phyloP scores from a whole-genome alignment of 2,329 filamentous ascomycete genomes.

The Colletotrichum sp. region DNA sequence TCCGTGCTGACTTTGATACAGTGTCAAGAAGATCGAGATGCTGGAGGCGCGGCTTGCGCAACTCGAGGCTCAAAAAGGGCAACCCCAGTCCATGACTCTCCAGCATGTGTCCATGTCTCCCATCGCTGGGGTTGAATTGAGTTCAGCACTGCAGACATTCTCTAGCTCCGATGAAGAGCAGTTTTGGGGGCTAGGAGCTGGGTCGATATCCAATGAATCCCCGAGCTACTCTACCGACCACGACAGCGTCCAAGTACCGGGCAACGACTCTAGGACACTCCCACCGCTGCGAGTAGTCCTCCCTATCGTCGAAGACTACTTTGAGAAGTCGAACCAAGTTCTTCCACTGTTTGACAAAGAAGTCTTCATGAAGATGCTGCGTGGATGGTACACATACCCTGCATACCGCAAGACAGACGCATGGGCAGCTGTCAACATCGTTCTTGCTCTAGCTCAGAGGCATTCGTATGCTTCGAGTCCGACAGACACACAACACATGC shows the following conservation, averaged over 20 bases:
- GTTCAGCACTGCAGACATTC: neutral
- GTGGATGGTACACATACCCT: slow-evolving; percentile 18
- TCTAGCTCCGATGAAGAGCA: neutral
- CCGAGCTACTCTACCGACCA: neutral
- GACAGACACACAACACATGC: neutral
- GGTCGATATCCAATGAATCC: neutral
- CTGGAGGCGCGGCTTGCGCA: neutral
- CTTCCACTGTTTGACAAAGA: slow-evolving; percentile 24
- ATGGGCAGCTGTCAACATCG: slow-evolving; percentile 30
- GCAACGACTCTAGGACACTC: neutral
- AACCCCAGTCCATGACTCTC: neutral
- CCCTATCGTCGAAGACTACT: slow-evolving; percentile 24
- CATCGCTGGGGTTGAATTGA: neutral
- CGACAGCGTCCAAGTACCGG: neutral
- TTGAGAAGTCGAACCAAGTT: slow-evolving; percentile 20
- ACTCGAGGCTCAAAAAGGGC: neutral
- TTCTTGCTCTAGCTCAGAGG: slow-evolving; percentile 16
- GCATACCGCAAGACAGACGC: slow-evolving; percentile 25
- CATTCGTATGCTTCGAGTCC: slow-evolving; percentile 1
- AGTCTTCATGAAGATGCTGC: slow-evolving; percentile 24
- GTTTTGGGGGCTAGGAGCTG: neutral
- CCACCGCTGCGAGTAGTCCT: slow-evolving; percentile 23
- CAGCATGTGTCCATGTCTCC: neutral
- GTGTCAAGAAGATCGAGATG: slow-evolving; percentile 2
- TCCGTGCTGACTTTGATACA: neutral